Evolutionary conservation across 768 basidiomycete genomes (phyloP), one percentile per base, ranked within the genome.

Genomic region (Pleurotus tuoliensis): DNA sequence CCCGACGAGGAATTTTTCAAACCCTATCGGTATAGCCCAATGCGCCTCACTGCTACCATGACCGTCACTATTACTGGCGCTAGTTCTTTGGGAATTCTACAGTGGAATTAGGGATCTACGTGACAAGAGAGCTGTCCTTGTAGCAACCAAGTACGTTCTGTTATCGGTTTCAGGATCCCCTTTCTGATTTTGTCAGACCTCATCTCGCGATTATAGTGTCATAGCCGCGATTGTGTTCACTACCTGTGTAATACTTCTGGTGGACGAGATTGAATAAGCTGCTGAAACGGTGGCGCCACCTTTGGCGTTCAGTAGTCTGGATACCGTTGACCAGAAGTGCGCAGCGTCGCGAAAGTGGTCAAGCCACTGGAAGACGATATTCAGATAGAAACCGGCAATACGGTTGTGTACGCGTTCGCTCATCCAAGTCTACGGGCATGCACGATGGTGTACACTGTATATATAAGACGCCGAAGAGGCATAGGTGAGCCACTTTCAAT

Each of bases 31-130:
- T 2, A 69, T 85, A 12, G 82, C 88, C 3, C 76, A 85, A 57
- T 72, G 84, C 47, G 65, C 68, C 12, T 81, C 79, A n/a, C n/a
- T n/a, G n/a, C n/a, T n/a, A n/a, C n/a, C n/a, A n/a, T n/a, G n/a
- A n/a, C 86, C 7, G 56, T 88, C 13, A 71, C 73, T 18, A 69
- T 64, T 8, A 85, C 80, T 18, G 69, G 65, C 7, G 85, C 80
- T 1, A 88, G 86, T 0, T 59, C 74, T 38, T 38, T 90, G 83
- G 83, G 87, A 88, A 69, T 91, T 87, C 58, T 78, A 80, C 57
- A 75, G 71, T 48, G 82, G 82, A 1, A 82, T 76, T 45, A 69
- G 73, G 62, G 86, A 86, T 64, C 66, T 90, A 58, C 72, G 78
- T 56, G 72, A 75, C 56, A 74, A 80, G 70, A 77, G 80, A 59